phyloP scores from a whole-genome alignment of 345 rosid genomes.

The Ceriops tagal region DNA sequence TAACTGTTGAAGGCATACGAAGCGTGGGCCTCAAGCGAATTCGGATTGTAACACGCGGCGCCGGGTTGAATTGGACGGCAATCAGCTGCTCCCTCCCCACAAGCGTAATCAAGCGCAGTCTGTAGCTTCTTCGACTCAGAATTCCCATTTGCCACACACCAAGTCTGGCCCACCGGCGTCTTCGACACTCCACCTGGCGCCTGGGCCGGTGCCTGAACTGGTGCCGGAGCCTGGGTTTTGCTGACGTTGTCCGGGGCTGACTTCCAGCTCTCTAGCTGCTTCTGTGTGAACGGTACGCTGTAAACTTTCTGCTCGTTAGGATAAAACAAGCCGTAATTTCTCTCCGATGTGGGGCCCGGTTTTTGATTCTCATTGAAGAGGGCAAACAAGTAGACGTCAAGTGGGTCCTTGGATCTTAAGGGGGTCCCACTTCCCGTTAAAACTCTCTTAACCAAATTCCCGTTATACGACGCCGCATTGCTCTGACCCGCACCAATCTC shows the following conservation, averaged over 20 bases:
- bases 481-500: constrained; percentile 21
- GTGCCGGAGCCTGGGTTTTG: constrained; percentile 35
- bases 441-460: constrained; percentile 28
- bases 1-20: constrained; percentile 94
- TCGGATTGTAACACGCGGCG: constrained; percentile 64
- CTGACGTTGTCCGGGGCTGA: constrained; percentile 30
- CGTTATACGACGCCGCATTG: constrained; percentile 33
- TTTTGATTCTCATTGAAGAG: constrained; percentile 29
- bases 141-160: constrained; percentile 81
- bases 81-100: constrained; percentile 89
- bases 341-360: constrained; percentile 29
- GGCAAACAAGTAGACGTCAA: constrained; percentile 28
- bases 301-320: constrained; percentile 27
- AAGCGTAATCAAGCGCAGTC: constrained; percentile 69
- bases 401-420: constrained; percentile 20
- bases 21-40: constrained; percentile 83
- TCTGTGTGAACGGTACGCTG: constrained; percentile 14
- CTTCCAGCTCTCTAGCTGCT: constrained; percentile 4
- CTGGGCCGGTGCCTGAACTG: constrained; percentile 16
- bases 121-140: constrained; percentile 62
- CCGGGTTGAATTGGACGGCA: constrained; percentile 76
- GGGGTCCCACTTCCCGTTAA: constrained; percentile 31
- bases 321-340: constrained; percentile 27
- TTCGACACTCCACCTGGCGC: not conserved
- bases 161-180: constrained; percentile 24